Percentiles rank a stretch among this genome's conserved stretches.
These are phyloP conservation scores for Apiospora pterosperma DNA, from an alignment of 2,329 filamentous ascomycete species.

Conservation along the genomic window DNA sequence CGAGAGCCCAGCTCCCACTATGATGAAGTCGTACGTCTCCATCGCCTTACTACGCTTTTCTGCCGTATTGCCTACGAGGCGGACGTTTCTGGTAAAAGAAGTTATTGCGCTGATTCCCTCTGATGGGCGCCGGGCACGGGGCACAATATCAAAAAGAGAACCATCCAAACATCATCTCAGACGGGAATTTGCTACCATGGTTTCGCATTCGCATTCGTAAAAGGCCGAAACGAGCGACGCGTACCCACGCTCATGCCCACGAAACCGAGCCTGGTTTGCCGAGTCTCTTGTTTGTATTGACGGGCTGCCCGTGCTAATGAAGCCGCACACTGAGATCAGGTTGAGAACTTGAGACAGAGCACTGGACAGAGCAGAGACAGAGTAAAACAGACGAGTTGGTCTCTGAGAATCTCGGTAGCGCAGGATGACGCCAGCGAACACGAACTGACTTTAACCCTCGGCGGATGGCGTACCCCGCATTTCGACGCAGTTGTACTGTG, in stretches of 20 bases:
- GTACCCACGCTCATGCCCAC: neutral
- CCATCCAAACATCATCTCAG: neutral
- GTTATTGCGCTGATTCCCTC: neutral
- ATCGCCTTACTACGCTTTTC: neutral
- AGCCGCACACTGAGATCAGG: neutral
- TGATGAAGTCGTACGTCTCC: constrained; percentile 47
- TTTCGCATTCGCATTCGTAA: neutral
- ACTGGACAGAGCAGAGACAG: neutral
- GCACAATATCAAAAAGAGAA: neutral
- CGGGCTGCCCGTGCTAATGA: neutral
- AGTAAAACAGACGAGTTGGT: too few relatives aligned
- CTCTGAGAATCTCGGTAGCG: neutral
- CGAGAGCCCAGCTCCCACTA: constrained; percentile 56
- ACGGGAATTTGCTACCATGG: too few relatives aligned
- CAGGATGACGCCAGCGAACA: neutral
- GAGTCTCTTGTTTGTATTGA: neutral
- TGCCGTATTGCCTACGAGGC: too few relatives aligned
- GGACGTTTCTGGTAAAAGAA: neutral
- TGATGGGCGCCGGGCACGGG: neutral
- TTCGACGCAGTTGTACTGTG: neutral
- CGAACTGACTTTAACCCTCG: too few relatives aligned
- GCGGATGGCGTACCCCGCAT: neutral
- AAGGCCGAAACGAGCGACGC: neutral
- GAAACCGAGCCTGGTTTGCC: neutral
- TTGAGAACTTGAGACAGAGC: too few relatives aligned